Base-by-base conservation (phyloP, 2,329 filamentous ascomycete genomes). In the Colletotrichum tamarilloi region DNA sequence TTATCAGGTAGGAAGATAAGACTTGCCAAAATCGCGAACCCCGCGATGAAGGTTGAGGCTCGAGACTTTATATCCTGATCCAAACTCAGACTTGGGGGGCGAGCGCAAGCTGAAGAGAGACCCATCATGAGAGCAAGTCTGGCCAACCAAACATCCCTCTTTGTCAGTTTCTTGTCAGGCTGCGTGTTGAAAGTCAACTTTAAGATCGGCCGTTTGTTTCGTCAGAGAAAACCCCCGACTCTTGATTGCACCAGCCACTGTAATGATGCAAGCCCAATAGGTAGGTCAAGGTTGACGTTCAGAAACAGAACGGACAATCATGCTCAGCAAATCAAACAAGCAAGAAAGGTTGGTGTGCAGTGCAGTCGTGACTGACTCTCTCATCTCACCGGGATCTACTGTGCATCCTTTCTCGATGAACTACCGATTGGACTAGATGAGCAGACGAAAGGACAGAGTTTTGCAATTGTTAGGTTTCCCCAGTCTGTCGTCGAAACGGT, bases 401-500 rank as follows among this genome's bases (percentile, higher is more conserved):
- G 60, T 32, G 46, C 9, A 69, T 62, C 28, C 32, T 26, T 14
- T 11, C 1, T 42, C 22, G 22, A 16, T 4, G 3, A 8, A 16
- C 14, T 38, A 28, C 68, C 38, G 38, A 28, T 5, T 58, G 46
- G 35, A 22, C 58, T 38, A 28, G 24, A 42, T 7, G 35, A 12
- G 24, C 52, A 30, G 12, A 38, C 22, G 19, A 57, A 14, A n/a
- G 26, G 55, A 57, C 24, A 14, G 22, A 46, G 42, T 58, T 49
- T 24, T 28, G n/a, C 4, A 16, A 4, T 11, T 19, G 9, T 62
- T 14, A 22, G 67, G 60, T 22, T 12, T 26, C 55, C 70, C 67
- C 38, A 16, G 67, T 60, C 56, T 65, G 60, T 66, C 59, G 70
- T 65, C 70, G 67, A 70, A 73, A 70, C 60, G 38, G 30, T 28